Evolutionary conservation across 768 basidiomycete species (phyloP).

Genomic region (Suillus placidus): DNA sequence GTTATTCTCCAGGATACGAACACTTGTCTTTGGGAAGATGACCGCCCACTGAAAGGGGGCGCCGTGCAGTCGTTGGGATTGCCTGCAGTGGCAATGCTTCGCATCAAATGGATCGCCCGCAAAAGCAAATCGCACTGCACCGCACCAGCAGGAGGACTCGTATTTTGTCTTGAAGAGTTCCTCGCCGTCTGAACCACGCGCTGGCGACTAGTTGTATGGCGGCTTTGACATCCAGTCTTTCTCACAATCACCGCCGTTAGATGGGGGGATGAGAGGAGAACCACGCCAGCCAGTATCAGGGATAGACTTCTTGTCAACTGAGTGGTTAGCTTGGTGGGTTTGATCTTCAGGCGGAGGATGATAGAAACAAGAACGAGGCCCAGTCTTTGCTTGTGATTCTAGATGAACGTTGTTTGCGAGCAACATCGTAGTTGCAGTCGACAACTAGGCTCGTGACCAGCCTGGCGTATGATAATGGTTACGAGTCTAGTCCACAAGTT

Average conservation of each 20-base stretch:
- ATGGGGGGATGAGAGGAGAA: slow-evolving; percentile 8
- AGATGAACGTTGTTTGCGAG: not conserved
- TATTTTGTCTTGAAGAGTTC: not conserved
- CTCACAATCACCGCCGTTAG: slow-evolving; percentile 27
- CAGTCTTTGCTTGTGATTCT: not conserved
- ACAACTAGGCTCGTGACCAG: too few relatives aligned
- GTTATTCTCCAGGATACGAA: slow-evolving; percentile 31
- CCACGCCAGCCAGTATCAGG: slow-evolving; percentile 9
- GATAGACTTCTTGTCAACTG: slow-evolving; percentile 2
- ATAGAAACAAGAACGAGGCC: not conserved
- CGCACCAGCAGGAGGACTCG: slow-evolving; percentile 35
- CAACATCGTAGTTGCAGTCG: not conserved
- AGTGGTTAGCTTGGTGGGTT: not conserved
- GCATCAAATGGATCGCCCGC: slow-evolving; percentile 36
- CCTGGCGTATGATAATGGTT: too few relatives aligned
- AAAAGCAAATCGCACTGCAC: slow-evolving; percentile 33
- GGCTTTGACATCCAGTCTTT: slow-evolving; percentile 33
- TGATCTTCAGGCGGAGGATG: not conserved
- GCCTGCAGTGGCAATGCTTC: slow-evolving; percentile 36
- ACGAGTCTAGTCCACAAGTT: too few relatives aligned
- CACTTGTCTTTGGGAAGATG: slow-evolving; percentile 39
- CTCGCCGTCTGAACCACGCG: slow-evolving; percentile 17
- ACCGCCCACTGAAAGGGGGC: slow-evolving; percentile 40
- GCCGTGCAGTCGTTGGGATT: slow-evolving; percentile 34
- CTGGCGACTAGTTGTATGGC: slow-evolving; percentile 31